Conservation (phyloP, 768 basidiomycete species). For the Macrolepiota albuminosa region DNA sequence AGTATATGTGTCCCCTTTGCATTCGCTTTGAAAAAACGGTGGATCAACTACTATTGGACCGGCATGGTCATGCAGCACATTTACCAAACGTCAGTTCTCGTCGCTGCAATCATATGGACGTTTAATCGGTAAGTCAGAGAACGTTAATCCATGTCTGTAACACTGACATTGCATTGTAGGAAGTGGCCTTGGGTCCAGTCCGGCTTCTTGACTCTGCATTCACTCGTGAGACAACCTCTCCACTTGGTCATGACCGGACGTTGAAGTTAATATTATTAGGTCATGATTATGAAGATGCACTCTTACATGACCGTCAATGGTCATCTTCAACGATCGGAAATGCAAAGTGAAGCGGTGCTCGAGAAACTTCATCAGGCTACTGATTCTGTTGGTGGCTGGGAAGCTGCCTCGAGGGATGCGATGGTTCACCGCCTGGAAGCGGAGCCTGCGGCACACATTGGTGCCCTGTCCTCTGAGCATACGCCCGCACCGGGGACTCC, state of each 20-base stretch:
- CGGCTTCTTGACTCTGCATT: constrained; percentile 84
- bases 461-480: constrained; percentile 19
- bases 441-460: constrained; percentile 22
- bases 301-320: constrained; percentile 91
- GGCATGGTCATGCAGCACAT: constrained; percentile 78
- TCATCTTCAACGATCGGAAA: constrained; percentile 55
- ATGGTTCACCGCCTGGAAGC: constrained; percentile 36
- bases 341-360: constrained; percentile 41
- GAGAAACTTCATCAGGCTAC: constrained; percentile 43
- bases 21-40: constrained; percentile 67
- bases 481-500: constrained; percentile 37
- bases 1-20: constrained; percentile 81
- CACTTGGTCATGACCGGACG: not conserved
- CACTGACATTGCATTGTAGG: constrained; percentile 30
- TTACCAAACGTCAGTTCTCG: constrained; percentile 71
- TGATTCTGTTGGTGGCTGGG: constrained; percentile 59
- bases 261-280: constrained; percentile 29
- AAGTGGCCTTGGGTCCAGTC: constrained; percentile 99
- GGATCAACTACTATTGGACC: constrained; percentile 76
- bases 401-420: constrained; percentile 52
- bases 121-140: constrained; percentile 59
- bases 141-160: not conserved
- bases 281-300: constrained; percentile 95
- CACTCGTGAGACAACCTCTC: constrained; percentile 47
- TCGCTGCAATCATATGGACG: constrained; percentile 79